Evolutionary conservation across 805 yeast species (phyloP).

Genomic region (Yarrowia sp.): DNA sequence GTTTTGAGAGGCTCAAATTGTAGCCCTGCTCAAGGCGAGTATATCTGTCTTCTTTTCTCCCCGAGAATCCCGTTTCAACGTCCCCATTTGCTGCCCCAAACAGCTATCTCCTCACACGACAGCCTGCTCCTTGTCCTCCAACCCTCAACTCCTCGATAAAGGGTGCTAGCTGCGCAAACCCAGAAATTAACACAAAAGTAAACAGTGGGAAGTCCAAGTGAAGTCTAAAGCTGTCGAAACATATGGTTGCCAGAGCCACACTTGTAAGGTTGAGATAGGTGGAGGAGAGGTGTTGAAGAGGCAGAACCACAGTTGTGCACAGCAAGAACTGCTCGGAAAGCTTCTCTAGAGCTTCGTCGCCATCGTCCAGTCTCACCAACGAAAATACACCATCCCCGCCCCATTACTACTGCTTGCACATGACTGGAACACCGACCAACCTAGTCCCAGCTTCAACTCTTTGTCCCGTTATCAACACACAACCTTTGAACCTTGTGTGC

Average conservation of each 20-base stretch:
- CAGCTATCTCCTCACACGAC: slow-evolving; percentile 37
- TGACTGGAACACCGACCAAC: slow-evolving; percentile 22
- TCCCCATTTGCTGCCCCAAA: not conserved
- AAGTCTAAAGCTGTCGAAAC: slow-evolving; percentile 21
- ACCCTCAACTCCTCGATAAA: slow-evolving; percentile 36
- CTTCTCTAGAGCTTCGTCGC: too few species aligned
- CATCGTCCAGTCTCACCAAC: not conserved
- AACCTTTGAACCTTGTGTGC: slow-evolving; percentile 34
- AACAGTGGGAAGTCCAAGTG: slow-evolving; percentile 16
- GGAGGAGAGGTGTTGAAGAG: not conserved
- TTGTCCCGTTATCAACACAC: slow-evolving; percentile 28
- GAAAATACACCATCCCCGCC: slow-evolving; percentile 22
- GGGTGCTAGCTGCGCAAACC: slow-evolving; percentile 33
- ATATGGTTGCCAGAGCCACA: slow-evolving; percentile 28
- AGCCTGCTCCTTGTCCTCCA: slow-evolving; percentile 29
- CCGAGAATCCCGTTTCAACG: not conserved
- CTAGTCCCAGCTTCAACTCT: not conserved
- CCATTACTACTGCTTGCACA: slow-evolving; percentile 35
- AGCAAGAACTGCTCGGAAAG: too few species aligned
- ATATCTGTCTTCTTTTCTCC: not conserved
- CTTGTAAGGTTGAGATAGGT: slow-evolving; percentile 6
- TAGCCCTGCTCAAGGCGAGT: not conserved
- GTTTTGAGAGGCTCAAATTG: not conserved
- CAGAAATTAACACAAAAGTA: slow-evolving; percentile 14
- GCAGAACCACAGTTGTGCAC: too few species aligned